phyloP scores from a whole-genome alignment of 1,284 basidiomycete genomes.

The Ganoderma boninense region DNA sequence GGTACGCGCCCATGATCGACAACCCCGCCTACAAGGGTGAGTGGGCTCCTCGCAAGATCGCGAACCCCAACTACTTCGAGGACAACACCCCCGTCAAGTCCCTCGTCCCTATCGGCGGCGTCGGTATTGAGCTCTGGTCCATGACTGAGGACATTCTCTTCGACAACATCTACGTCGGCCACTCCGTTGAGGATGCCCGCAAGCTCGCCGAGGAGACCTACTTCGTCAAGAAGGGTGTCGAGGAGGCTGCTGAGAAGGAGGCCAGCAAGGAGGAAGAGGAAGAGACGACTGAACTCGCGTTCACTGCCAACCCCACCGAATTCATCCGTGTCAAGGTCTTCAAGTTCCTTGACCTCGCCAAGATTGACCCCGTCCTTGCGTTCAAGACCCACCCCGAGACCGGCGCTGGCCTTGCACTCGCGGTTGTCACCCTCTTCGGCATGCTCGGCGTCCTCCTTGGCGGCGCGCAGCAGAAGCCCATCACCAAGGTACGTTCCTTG shows the following conservation, averaged over 20 bases:
- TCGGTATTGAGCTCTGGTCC: conserved; percentile 98
- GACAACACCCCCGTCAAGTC: conserved; percentile 86
- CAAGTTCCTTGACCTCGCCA: conserved; percentile 77
- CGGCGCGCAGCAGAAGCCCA: conserved; percentile 73
- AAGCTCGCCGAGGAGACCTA: conserved; percentile 85
- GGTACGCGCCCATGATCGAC: conserved; percentile 92
- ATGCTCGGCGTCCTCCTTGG: conserved; percentile 85
- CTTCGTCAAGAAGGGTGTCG: conserved; percentile 81
- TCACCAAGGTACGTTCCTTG: conserved; percentile 58
- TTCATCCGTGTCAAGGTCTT: conserved; percentile 83
- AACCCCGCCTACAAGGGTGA: conserved; percentile 98
- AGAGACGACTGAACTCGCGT: conserved; percentile 57
- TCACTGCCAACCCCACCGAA: conserved; percentile 77
- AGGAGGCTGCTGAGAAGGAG: conserved; percentile 60
- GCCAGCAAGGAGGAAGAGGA: conserved; percentile 55
- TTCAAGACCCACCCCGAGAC: conserved; percentile 88
- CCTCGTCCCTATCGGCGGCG: conserved; percentile 89
- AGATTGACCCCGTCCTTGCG: conserved; percentile 76
- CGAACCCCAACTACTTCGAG: conserved; percentile 94
- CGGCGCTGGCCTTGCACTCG: conserved; percentile 77
- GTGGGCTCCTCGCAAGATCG: conserved; percentile 92
- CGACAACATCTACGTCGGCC: conserved; percentile 94
- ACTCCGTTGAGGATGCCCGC: conserved; percentile 86
- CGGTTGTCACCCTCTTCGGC: conserved; percentile 81
- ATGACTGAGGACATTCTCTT: conserved; percentile 99